Conservation (phyloP, 768 basidiomycete species). For the Macrolepiota dolichaula region DNA sequence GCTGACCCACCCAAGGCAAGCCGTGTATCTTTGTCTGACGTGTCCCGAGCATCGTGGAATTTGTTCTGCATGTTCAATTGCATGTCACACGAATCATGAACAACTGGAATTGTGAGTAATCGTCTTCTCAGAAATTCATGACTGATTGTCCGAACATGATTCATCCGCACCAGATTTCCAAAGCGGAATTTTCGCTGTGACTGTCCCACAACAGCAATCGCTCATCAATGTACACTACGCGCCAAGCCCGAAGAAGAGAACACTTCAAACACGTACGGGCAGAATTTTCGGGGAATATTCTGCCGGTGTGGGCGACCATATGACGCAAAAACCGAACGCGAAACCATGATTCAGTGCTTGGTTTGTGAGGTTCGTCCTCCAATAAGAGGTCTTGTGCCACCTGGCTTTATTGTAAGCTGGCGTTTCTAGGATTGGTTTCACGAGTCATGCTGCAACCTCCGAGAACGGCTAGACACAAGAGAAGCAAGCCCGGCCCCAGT, state of each 20-base stretch:
- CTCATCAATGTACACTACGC: constrained; percentile 65
- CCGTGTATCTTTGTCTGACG: constrained; percentile 77
- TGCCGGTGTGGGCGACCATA: constrained; percentile 75
- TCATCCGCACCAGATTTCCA: constrained; percentile 50
- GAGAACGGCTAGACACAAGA: constrained; percentile 56
- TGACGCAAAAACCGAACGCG: constrained; percentile 67
- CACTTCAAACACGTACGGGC: constrained; percentile 59
- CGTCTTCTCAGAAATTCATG: background rate
- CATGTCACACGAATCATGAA: constrained; percentile 84
- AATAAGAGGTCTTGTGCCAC: constrained; percentile 1
- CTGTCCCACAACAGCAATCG: constrained; percentile 67
- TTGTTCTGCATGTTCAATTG: constrained; percentile 81
- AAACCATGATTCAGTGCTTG: constrained; percentile 89
- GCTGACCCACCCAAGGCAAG: constrained; percentile 46
- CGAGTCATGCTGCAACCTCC: constrained; percentile 82
- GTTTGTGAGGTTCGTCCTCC: constrained; percentile 68
- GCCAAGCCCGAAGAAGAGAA: constrained; percentile 51
- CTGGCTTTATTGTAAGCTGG: constrained; percentile 1
- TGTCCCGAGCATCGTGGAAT: constrained; percentile 68
- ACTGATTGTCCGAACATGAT: constrained; percentile 5
- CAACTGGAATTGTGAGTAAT: constrained; percentile 68
- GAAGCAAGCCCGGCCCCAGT: constrained; percentile 36
- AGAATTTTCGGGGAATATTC: constrained; percentile 69
- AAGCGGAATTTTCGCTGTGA: constrained; percentile 83
- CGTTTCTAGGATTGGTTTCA: constrained; percentile 82